A percentile compares a stretch with the other conserved stretches of the same genome.
phyloP scores from a whole-genome alignment of 2,329 filamentous ascomycete genomes.

The Phialophora verrucosa region DNA sequence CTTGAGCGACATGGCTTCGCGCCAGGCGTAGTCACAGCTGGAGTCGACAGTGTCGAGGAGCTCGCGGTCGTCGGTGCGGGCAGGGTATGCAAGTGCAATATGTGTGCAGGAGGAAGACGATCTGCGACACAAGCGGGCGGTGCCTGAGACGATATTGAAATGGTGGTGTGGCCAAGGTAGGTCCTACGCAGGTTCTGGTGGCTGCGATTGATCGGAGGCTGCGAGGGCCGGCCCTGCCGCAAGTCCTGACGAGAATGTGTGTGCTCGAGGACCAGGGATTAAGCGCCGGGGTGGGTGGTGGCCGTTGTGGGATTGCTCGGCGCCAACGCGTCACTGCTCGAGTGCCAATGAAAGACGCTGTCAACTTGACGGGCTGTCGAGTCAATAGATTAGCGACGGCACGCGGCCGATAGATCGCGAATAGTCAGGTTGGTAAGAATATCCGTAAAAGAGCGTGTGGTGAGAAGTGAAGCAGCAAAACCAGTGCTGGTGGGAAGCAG shows the following conservation, averaged over 20 bases:
- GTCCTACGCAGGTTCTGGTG: neutral
- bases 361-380: constrained; percentile 27
- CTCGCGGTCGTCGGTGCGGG: constrained; percentile 18
- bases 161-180: constrained; percentile 19
- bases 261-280: constrained; percentile 36
- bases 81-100: constrained; percentile 18
- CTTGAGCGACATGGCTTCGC: constrained; percentile 41
- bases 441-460: constrained; percentile 23
- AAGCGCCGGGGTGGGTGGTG: constrained; percentile 34
- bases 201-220: constrained; percentile 24
- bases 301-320: constrained; percentile 24
- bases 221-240: constrained; percentile 36
- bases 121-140: constrained; percentile 26
- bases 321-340: constrained; percentile 34
- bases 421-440: constrained; percentile 16
- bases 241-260: constrained; percentile 15
- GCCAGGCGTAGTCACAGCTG: constrained; percentile 21
- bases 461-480: constrained; percentile 25
- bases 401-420: constrained; percentile 24
- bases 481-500: constrained; percentile 9
- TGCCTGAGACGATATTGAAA: constrained; percentile 35
- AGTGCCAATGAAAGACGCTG: constrained; percentile 29
- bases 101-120: constrained; percentile 20
- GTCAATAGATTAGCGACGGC: constrained; percentile 31
- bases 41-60: constrained; percentile 21